Base-by-base conservation (phyloP, 2,329 filamentous ascomycete species). In the Xylaria sp. region DNA sequence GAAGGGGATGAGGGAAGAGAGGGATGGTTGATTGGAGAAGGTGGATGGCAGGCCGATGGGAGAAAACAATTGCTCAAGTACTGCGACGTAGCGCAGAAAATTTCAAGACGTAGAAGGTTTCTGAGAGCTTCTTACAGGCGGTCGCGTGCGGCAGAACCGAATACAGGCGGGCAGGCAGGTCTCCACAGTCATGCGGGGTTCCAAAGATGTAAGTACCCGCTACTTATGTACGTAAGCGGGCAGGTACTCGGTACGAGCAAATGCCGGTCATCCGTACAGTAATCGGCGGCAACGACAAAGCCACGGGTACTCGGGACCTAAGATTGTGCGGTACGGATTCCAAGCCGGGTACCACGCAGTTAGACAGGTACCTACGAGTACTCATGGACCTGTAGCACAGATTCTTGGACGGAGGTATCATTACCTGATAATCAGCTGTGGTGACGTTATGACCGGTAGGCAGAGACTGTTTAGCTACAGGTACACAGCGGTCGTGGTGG, bases 41-140 rank as follows among this genome's bases (percentile, higher is more conserved):
- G 63, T 59, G 18, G 64, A 66, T 58, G 65, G 63, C 64, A 60
- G 64, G 58, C n/a, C 23, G 44, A 55, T 13, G 63, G 61, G 61
- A 59, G 54, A 57, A 62, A 59, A 59, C 46, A 57, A 52, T 49
- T 51, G 59, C 61, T 66, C 60, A 64, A 64, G 64, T 61, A 59
- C 54, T 55, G 23, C 54, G 61, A 65, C 65, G 66, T 66, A 64
- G 68, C 60, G 68, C 64, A 66, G 63, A 67, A 67, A 66, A 66
- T 64, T 68, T 65, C 57, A 60, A 59, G 57, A 46, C 59, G 42
- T 65, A 63, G 66, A 68, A 69, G 63, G 62, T 65, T 70, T 68
- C 69, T 61, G 66, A 64, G 65, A 69, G 69, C 67, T 71, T 71
- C 69, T 63, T 55, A 62, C 53, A 61, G 66, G 69, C 69, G 69